A percentile compares a stretch with the other conserved stretches of the same genome.
Evolutionary conservation across 73 alveolate genomes (phyloP).

Genomic region (Paramecium bursaria): DNA sequence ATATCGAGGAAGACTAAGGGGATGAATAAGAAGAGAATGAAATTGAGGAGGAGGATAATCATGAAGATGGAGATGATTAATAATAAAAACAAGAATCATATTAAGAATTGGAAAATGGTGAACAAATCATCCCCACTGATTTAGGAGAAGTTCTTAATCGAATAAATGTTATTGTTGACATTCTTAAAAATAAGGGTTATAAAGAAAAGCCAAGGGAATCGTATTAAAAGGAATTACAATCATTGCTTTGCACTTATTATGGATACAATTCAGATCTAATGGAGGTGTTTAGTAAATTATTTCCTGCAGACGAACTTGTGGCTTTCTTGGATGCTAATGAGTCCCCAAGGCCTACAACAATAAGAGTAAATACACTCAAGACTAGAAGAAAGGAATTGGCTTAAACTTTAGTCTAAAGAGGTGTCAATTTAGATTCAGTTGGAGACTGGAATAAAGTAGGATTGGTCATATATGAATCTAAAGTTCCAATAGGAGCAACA

Average conservation of each 20-base stretch:
- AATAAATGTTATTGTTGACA: conserved; percentile 2
- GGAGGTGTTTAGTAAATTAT: conserved; percentile 80
- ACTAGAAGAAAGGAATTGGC: conserved; percentile 97
- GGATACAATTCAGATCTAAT: conserved; percentile 92
- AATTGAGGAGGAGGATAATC: background rate
- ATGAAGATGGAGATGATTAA: conserved; percentile 52
- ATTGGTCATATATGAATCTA: conserved; percentile 93
- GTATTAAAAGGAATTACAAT: conserved; percentile 57
- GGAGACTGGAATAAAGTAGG: conserved; percentile 99
- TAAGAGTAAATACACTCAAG: conserved; percentile 97
- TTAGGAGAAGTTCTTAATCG: conserved; percentile 11
- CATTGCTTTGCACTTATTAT: conserved; percentile 77
- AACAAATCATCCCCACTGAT: background rate
- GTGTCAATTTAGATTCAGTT: conserved; percentile 97
- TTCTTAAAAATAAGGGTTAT: conserved; percentile 1
- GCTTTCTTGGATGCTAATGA: conserved; percentile 96
- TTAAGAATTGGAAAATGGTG: background rate
- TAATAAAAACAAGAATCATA: background rate
- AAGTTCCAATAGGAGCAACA: conserved; percentile 99
- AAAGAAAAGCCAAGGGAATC: conserved; percentile 5
- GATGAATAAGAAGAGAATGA: background rate
- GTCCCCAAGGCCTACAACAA: conserved; percentile 94
- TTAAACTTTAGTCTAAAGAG: conserved; percentile 92
- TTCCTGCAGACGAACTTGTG: conserved; percentile 89
- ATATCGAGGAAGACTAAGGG: conserved; percentile 5